A percentile compares a stretch with the other conserved stretches of the same genome.
These are phyloP conservation scores for Triticum urartu DNA, from an alignment of 176 grass and related monocot species.

Conservation along the genomic window DNA sequence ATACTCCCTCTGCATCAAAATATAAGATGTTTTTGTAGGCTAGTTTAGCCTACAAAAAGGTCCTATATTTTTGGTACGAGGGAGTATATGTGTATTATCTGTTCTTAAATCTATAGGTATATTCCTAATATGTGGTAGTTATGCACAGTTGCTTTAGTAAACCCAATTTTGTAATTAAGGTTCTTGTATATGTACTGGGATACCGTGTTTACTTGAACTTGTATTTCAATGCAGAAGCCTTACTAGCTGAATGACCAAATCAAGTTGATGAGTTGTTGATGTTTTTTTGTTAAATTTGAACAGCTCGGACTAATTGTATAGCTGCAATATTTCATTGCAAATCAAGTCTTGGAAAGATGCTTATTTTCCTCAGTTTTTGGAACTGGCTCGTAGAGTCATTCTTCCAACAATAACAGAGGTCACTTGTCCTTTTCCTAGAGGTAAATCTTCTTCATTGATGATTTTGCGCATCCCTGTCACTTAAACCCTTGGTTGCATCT, in stretches of 20 bases:
- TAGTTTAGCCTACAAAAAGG: too few species aligned
- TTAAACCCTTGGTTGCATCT: background rate
- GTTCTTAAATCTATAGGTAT: too few species aligned
- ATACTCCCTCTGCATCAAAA: too few species aligned
- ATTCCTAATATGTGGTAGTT: too few species aligned
- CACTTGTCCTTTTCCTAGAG: background rate
- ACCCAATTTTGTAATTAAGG: background rate
- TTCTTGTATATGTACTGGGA: background rate
- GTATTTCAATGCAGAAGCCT: background rate
- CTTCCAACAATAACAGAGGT: conserved; percentile 27
- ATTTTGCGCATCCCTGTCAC: background rate
- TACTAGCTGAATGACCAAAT: background rate
- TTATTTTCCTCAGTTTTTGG: conserved; percentile 8
- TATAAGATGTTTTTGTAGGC: too few species aligned
- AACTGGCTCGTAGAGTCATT: background rate
- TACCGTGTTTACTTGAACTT: background rate
- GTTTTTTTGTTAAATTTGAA: background rate
- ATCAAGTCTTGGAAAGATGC: conserved; percentile 17
- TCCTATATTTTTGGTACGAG: too few species aligned
- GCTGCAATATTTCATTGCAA: background rate
- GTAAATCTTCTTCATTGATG: background rate
- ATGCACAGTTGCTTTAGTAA: too few species aligned
- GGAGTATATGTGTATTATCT: too few species aligned
- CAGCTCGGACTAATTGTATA: background rate
- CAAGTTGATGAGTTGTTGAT: background rate